phyloP scores from a whole-genome alignment of 2,329 filamentous ascomycete genomes.

The Cercospora sesami region DNA sequence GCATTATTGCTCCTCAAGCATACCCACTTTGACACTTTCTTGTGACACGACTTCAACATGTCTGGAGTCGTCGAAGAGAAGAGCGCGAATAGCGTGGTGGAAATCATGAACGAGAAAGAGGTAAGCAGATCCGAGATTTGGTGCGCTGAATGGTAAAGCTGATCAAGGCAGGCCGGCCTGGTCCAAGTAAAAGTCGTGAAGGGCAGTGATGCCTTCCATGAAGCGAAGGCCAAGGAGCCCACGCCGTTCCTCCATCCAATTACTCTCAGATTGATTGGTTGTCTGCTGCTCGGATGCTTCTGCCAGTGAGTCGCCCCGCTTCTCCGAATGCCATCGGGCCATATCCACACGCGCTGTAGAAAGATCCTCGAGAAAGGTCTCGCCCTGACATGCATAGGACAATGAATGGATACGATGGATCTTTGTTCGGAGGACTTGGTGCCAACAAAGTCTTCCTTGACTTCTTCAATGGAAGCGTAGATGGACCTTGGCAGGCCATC shows the following conservation, averaged over 20 bases:
- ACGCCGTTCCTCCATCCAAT: slow-evolving; percentile 32
- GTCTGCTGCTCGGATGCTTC: slow-evolving; percentile 42
- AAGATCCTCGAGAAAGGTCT: not conserved
- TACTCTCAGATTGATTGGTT: slow-evolving; percentile 30
- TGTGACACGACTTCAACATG: slow-evolving; percentile 6
- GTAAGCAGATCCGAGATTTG: slow-evolving; percentile 1
- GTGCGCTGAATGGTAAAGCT: too few species aligned
- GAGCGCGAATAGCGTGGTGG: slow-evolving; percentile 14
- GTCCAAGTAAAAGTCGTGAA: slow-evolving; percentile 41
- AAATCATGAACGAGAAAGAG: slow-evolving; percentile 20
- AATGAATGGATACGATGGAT: slow-evolving; percentile 58
- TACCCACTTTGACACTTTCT: not conserved
- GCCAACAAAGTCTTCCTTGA: slow-evolving; percentile 50
- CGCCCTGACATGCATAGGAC: not conserved
- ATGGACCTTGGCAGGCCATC: slow-evolving; percentile 48
- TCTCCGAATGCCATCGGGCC: not conserved
- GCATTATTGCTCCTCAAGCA: not conserved
- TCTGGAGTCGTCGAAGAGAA: slow-evolving; percentile 14
- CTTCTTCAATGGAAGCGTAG: slow-evolving; percentile 45
- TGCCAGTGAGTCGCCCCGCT: slow-evolving; percentile 32
- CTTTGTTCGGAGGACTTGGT: slow-evolving; percentile 55
- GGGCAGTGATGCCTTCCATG: slow-evolving; percentile 57
- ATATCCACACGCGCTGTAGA: not conserved
- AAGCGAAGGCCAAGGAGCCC: slow-evolving; percentile 57
- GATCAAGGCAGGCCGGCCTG: slow-evolving; percentile 5